Base-by-base conservation (phyloP, 2,329 filamentous ascomycete species). In the Sclerotinia minor region DNA sequence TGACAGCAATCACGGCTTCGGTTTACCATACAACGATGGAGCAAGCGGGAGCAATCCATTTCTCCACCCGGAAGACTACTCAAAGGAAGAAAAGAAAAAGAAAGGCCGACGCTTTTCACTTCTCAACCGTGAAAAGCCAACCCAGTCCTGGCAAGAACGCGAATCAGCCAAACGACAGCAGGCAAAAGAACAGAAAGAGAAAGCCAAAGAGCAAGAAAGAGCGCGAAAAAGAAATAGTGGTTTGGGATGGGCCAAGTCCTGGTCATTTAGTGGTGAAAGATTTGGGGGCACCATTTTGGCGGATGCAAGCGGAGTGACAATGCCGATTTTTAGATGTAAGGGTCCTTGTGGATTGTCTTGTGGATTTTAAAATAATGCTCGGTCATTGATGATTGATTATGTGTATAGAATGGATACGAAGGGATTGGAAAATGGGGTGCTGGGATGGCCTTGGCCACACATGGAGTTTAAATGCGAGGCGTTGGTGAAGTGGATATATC, bases 321-420 rank as follows among this genome's bases (percentile, higher is more conserved):
- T 67, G 65, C 65, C 65, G 1, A 53, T 61, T 19, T 67, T 52
- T n/a, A 41, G 65, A 35, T 67, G 50, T 60, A n/a, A 45, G 65
- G 54, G 29, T 44, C 50, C 38, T 41, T 67, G 65, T 53, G 65
- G 65, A 9, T 44, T 45, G 15, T 35, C 35, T 32, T 67, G 35
- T 53, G 45, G 29, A 15, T 61, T 61, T 35, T 61, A 21, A 21
- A 49, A 5, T 38, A 49, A 2, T 38, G 32, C 32, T 38, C 54
- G 7, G 17, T 41, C 35, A 32, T 57, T 57, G 54, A 57, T 35
- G n/a, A n/a, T n/a, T n/a, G n/a, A n/a, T n/a, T n/a, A n/a, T 38
- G 53, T 24, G 24, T 15, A 41, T 57, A 38, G 57, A n/a, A 32
- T 59, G 41, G 38, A 15, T 26, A 26, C 38, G 47, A n/a, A n/a